phyloP scores from a whole-genome alignment of 768 basidiomycete genomes.

The Leccinum subtestaceum region DNA sequence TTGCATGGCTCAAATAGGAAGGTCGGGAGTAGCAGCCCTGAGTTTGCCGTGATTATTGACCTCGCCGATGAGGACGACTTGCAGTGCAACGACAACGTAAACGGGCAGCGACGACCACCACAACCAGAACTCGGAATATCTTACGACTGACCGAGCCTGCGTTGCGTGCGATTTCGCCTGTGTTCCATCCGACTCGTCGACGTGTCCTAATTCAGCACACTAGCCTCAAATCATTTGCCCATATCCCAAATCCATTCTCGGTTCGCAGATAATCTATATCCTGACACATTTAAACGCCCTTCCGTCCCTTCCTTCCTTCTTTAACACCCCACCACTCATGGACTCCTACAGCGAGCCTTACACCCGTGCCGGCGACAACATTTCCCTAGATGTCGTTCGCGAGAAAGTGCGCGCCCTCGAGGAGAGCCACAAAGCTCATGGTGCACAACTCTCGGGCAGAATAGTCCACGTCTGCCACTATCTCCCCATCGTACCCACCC shows the following conservation, averaged over 20 bases:
- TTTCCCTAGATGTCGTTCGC: slow-evolving; percentile 71
- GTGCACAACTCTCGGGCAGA: slow-evolving; percentile 76
- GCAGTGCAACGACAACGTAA: background rate
- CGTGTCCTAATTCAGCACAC: slow-evolving; percentile 28
- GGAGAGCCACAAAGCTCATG: slow-evolving; percentile 63
- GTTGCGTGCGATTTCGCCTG: background rate
- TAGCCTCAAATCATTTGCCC: slow-evolving; percentile 19
- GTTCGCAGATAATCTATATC: slow-evolving; percentile 29
- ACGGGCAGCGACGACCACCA: slow-evolving; percentile 2
- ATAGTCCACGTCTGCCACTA: slow-evolving; percentile 93
- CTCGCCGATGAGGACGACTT: background rate
- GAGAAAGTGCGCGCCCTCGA: slow-evolving; percentile 71
- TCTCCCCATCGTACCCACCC: slow-evolving; percentile 72
- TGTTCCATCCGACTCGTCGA: background rate
- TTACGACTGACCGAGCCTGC: no score
- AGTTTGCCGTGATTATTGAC: slow-evolving; percentile 11
- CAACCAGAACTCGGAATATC: background rate
- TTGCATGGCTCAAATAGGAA: slow-evolving; percentile 15
- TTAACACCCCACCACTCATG: slow-evolving; percentile 37
- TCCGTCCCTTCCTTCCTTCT: background rate
- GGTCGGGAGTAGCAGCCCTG: slow-evolving; percentile 14
- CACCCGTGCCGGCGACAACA: slow-evolving; percentile 59
- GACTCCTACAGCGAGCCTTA: slow-evolving; percentile 75
- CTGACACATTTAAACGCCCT: slow-evolving; percentile 19
- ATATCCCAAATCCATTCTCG: slow-evolving; percentile 25